Conservation (phyloP, 2,329 filamentous ascomycete genomes). For the Coniochaeta sp. region DNA sequence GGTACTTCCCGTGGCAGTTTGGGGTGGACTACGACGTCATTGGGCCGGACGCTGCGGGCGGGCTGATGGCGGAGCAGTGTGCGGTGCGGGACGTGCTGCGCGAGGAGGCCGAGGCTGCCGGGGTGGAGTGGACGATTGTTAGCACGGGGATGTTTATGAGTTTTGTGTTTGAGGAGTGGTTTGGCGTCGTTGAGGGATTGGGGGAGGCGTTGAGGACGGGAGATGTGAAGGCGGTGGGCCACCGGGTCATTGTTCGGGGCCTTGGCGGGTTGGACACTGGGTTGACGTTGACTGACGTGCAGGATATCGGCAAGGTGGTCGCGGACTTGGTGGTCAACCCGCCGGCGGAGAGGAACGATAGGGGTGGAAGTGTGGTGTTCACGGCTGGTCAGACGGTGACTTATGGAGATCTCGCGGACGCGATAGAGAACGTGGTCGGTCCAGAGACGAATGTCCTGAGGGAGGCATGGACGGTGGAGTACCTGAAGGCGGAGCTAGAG, state of each 20-base stretch:
- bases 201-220: neutral
- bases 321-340: neutral
- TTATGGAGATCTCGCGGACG: neutral
- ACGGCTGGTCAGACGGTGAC: neutral
- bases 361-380: neutral
- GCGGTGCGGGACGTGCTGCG: neutral
- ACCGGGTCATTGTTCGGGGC: neutral
- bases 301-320: neutral
- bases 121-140: conserved; percentile 1
- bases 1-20: conserved; percentile 1
- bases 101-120: neutral
- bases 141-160: conserved; percentile 2
- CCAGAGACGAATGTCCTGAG: neutral
- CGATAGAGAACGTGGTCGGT: neutral
- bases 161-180: conserved; percentile 1
- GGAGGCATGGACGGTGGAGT: neutral
- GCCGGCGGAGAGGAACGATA: neutral
- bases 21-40: neutral
- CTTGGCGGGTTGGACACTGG: neutral
- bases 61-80: neutral
- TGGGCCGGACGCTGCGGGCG: neutral
- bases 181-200: neutral
- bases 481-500: neutral
- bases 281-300: neutral
- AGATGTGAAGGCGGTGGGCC: neutral